Base-by-base conservation (phyloP, 2,329 filamentous ascomycete species). In the Massarina eburnea region DNA sequence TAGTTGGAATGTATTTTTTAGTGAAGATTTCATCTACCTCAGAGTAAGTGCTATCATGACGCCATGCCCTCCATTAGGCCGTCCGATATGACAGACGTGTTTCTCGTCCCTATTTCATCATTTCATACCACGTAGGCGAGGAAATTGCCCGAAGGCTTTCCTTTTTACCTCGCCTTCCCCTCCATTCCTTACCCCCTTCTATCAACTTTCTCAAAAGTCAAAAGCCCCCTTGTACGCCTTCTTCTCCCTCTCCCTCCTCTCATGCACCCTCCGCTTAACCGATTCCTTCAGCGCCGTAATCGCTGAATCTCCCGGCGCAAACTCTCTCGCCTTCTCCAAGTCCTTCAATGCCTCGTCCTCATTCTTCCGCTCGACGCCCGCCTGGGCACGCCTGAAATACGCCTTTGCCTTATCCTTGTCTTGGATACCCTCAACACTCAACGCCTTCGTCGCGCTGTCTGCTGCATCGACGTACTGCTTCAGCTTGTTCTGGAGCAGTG, bases 201-300 rank as follows among this genome's bases (percentile, higher is more conserved):
- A n/a, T 15, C 32, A 8, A 3, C 14, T 3, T 27, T 3, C 29
- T 27, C 26, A 46, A 45, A 70, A 69, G 51, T 69, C 62, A 67
- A 97, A 97, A 73, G 95, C 94, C 76, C 95, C 97, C 76, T 87
- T 88, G 70, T 92, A 95, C 5, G 86, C 87, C 59, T 88, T 89
- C 81, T 91, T 95, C 78, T 96, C 89, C 82, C 91, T 95, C 68
- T 88, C 87, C 51, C 83, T 80, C 51, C 86, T 81, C 46, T 86
- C 88, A 9, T 83, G 79, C 20, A 87, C 81, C 60, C 80, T 83
- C 75, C 86, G 86, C 81, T 91, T 95, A 41, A 94, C 84, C n/a
- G 79, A 73, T 15, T 81, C 79, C 43, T 95, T 79, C 74, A 96
- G 91, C 60, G 83, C 86, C 49, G 77, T 72, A 54, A 97, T 83